Percentiles rank a stretch among this genome's conserved stretches.
Conservation (phyloP, 768 basidiomycete genomes). For the Kwoniella sp. region DNA sequence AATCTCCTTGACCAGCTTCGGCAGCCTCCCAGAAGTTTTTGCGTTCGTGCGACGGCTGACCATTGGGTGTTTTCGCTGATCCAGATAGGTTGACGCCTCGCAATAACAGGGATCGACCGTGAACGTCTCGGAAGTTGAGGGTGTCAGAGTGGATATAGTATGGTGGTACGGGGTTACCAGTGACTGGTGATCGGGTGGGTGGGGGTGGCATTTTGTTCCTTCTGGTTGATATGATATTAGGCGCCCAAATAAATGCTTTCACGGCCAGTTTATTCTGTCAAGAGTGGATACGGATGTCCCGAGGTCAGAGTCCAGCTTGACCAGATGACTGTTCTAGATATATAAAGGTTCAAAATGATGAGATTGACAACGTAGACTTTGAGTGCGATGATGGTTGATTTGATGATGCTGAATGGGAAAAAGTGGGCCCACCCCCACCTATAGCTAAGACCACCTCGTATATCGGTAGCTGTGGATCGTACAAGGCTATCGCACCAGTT, state of each 20-base stretch:
- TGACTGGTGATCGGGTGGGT: slow-evolving; percentile 48
- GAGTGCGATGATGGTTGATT: not conserved
- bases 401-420: not conserved
- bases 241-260: too few species aligned
- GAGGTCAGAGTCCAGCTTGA: too few species aligned
- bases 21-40: slow-evolving; percentile 84
- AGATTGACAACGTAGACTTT: too few species aligned
- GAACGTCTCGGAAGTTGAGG: slow-evolving; percentile 49
- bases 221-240: not conserved
- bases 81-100: slow-evolving; percentile 93
- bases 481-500: too few species aligned
- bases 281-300: not conserved
- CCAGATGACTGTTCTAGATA: too few species aligned
- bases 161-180: slow-evolving; percentile 47
- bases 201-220: slow-evolving; percentile 41
- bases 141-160: slow-evolving; percentile 54
- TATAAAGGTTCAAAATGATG: too few species aligned
- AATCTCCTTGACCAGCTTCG: slow-evolving; percentile 66
- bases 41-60: slow-evolving; percentile 67
- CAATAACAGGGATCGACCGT: slow-evolving; percentile 64
- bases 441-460: not conserved
- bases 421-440: not conserved
- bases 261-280: too few species aligned
- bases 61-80: slow-evolving; percentile 78
- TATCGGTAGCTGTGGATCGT: not conserved